phyloP scores from a whole-genome alignment of 1,284 basidiomycete species.

The Pyrrhoderma noxium region DNA sequence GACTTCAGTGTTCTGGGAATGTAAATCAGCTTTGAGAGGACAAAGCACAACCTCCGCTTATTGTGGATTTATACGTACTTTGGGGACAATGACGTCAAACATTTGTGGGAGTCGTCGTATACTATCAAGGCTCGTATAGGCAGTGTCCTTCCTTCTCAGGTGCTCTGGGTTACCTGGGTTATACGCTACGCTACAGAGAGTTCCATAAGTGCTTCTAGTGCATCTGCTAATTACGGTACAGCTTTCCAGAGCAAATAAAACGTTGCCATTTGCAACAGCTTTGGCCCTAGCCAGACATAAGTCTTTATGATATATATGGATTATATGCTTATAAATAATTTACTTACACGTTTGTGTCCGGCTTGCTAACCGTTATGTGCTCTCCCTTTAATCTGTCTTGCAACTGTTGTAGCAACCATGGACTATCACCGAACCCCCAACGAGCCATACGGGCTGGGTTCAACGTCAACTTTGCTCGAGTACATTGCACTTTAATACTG shows the following conservation, averaged over 20 bases:
- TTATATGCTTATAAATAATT: neutral
- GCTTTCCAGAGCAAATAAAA: conserved; percentile 74
- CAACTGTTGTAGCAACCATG: conserved; percentile 67
- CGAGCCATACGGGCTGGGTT: conserved; percentile 60
- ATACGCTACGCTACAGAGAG: conserved; percentile 62
- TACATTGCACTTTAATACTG: neutral
- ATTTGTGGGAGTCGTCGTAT: conserved; percentile 67
- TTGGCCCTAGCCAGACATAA: conserved; percentile 46
- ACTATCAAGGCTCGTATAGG: conserved; percentile 34
- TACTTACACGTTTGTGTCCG: conserved; percentile 66
- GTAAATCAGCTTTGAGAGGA: neutral
- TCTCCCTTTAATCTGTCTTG: conserved; percentile 52
- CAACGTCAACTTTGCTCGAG: no score
- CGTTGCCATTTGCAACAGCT: conserved; percentile 73
- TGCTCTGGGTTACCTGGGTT: conserved; percentile 60
- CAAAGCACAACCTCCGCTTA: neutral
- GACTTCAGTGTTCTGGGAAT: neutral
- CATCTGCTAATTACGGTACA: conserved; percentile 67
- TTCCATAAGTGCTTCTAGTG: conserved; percentile 71
- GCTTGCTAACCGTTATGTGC: conserved; percentile 55
- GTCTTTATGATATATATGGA: no score
- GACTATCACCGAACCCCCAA: conserved; percentile 71
- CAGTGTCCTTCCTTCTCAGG: conserved; percentile 32
- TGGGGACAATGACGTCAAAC: conserved; percentile 46
- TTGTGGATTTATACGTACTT: conserved; percentile 27